Conservation (phyloP, 2,329 filamentous ascomycete genomes). For the Ceratocystiopsis sp. region DNA sequence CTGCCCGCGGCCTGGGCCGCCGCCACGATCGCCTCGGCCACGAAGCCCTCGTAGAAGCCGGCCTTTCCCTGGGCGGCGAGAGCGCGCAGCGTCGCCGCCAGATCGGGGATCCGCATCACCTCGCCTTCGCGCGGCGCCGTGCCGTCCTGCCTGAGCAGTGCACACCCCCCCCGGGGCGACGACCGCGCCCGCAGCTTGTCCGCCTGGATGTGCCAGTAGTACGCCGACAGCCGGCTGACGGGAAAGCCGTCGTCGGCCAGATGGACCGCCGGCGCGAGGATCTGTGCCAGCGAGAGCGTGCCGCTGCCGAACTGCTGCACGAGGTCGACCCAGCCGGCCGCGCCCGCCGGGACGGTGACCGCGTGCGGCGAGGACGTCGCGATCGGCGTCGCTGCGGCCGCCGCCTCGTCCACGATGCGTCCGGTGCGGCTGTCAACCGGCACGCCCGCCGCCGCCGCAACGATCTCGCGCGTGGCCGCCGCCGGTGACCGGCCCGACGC, state of each 20-base stretch:
- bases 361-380: constrained; percentile 59
- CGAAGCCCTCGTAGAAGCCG: constrained; percentile 72
- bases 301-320: constrained; percentile 76
- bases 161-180: constrained; percentile 49
- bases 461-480: constrained; percentile 49
- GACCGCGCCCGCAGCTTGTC: constrained; percentile 30
- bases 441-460: constrained; percentile 53
- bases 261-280: constrained; percentile 66
- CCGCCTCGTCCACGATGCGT: constrained; percentile 13
- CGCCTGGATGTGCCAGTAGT: constrained; percentile 13
- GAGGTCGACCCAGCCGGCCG: constrained; percentile 68
- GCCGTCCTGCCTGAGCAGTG: constrained; percentile 69
- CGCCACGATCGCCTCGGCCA: constrained; percentile 65
- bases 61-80: constrained; percentile 65
- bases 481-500: constrained; percentile 70
- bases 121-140: constrained; percentile 59
- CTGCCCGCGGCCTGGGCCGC: constrained; percentile 60
- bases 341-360: constrained; percentile 51
- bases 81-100: constrained; percentile 62
- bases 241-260: constrained; percentile 76
- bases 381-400: constrained; percentile 27
- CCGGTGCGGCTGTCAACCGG: constrained; percentile 15
- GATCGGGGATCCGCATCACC: constrained; percentile 63
- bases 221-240: constrained; percentile 50
- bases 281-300: constrained; percentile 53